A percentile compares a stretch with the other conserved stretches of the same genome.
Conservation (phyloP, 2,329 filamentous ascomycete species). For the Diaporthe citriasiana region DNA sequence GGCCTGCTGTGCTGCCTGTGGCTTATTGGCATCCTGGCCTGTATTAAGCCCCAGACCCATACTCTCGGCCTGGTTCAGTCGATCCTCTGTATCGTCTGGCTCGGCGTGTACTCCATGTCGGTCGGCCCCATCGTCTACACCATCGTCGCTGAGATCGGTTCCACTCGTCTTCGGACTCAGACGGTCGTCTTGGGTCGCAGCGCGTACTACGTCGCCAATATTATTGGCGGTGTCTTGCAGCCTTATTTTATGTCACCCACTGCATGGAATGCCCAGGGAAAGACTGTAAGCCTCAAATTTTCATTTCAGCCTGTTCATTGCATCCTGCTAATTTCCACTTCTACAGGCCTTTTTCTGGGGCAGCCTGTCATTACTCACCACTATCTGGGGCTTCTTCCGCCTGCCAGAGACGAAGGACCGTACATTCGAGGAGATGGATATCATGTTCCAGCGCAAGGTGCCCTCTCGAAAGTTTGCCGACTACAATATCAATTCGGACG, state of each 20-base stretch:
- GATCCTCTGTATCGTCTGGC: conserved; percentile 59
- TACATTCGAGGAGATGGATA: conserved; percentile 61
- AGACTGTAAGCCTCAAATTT: conserved; percentile 49
- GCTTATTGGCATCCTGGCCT: conserved; percentile 58
- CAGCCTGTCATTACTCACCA: conserved; percentile 53
- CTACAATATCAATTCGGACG: conserved; percentile 45
- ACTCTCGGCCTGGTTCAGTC: conserved; percentile 58
- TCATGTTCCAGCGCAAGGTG: conserved; percentile 54
- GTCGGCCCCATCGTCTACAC: conserved; percentile 62
- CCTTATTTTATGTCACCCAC: conserved; percentile 56
- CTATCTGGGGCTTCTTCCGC: conserved; percentile 59
- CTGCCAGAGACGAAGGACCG: conserved; percentile 61
- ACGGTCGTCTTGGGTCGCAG: conserved; percentile 61
- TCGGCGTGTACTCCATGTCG: conserved; percentile 58
- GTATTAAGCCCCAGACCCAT: conserved; percentile 52
- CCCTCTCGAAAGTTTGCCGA: conserved; percentile 52
- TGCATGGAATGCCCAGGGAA: conserved; percentile 57
- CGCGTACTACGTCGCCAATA: conserved; percentile 58
- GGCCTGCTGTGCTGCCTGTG: conserved; percentile 57
- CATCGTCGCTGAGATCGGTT: conserved; percentile 59
- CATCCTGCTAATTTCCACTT: background rate
- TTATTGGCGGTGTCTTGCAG: conserved; percentile 57
- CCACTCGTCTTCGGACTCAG: conserved; percentile 62
- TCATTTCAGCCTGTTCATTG: rapidly evolving
- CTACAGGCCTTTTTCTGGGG: conserved; percentile 60